phyloP scores from a whole-genome alignment of 768 basidiomycete species.

The Cystofilobasidium macerans region DNA sequence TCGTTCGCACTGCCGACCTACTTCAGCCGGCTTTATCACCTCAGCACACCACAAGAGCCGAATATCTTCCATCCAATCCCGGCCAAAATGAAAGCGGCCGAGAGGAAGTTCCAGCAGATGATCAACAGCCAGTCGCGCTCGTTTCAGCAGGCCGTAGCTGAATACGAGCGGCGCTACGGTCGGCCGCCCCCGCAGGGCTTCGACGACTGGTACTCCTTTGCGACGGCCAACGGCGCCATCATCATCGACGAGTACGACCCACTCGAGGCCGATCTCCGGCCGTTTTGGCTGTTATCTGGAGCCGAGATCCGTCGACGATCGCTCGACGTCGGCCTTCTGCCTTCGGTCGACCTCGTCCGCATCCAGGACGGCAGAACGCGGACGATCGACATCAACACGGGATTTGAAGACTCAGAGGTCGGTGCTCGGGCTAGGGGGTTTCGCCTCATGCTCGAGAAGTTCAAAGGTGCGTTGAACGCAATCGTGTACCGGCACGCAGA shows the following conservation, averaged over 20 bases:
- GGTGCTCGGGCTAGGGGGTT: conserved; percentile 71
- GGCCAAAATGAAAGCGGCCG: conserved; percentile 36
- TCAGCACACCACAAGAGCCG: no score
- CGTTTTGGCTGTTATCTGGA: conserved; percentile 68
- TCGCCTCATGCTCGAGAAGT: conserved; percentile 59
- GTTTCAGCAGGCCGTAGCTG: conserved; percentile 34
- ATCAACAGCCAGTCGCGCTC: conserved; percentile 34
- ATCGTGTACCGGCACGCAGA: no score
- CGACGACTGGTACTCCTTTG: conserved; percentile 50
- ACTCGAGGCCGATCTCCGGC: conserved; percentile 64
- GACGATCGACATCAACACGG: conserved; percentile 49
- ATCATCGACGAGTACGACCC: conserved; percentile 79
- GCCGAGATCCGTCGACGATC: conserved; percentile 56
- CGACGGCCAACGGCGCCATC: conserved; percentile 56
- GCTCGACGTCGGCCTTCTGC: conserved; percentile 58
- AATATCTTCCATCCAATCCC: conserved; percentile 37
- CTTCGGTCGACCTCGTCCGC: conserved; percentile 79
- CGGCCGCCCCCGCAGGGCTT: conserved; percentile 35
- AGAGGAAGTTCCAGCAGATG: conserved; percentile 33
- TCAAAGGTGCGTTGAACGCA: conserved; percentile 40
- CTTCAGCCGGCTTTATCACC: not conserved
- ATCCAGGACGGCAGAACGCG: conserved; percentile 53
- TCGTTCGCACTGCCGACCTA: not conserved
- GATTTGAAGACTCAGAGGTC: conserved; percentile 55
- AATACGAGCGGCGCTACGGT: conserved; percentile 35